Base-by-base conservation (phyloP, 306 rosid species). In the Medicago lupulina region DNA sequence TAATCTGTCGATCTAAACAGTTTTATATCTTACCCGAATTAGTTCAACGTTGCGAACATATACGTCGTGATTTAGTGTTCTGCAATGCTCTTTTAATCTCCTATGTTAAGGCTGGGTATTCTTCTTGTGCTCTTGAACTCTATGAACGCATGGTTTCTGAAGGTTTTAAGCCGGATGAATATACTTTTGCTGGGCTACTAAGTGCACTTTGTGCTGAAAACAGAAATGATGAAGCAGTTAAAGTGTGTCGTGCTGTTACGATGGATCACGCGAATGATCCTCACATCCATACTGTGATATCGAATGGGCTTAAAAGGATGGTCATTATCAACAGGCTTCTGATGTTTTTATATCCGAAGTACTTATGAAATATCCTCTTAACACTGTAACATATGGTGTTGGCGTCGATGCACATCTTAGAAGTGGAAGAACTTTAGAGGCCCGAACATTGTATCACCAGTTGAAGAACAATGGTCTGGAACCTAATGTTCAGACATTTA, bases 21-120 rank as follows among this genome's bases (percentile, higher is more conserved):
- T 82, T 87, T 81, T 28, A 60, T 69, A 85, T 83, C 54, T 76
- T 87, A 64, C 86, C 23, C 1, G 23, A 21, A 21, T 21, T 21
- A 21, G 23, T 62, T 61, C 57, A 9, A 50, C 80, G 59, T 49
- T 80, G 50, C 40, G 72, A 84, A 66, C 62, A 68, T 80, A 15
- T 55, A 65, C 84, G 83, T 71, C 75, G 73, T 68, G 96, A 90
- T 84, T 64, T 88, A 76, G 86, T 87, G 19, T 78, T 84, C 40
- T 87, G 83, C 54, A 90, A 90, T 80, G 81, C 91, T 10, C 85
- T 90, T 70, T 76, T 90, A n/a, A 83, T 76, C 62, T 87, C 68
- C 79, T 76, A 74, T 9, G 6, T 76, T 74, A 87, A 85, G 75
- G 87, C 87, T 7, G 85, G 86, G 34, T 64, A 25, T 79, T 84